A percentile compares a stretch with the other conserved stretches of the same genome.
Conservation (phyloP, 2,329 filamentous ascomycete species). For the Exophiala sp. region DNA sequence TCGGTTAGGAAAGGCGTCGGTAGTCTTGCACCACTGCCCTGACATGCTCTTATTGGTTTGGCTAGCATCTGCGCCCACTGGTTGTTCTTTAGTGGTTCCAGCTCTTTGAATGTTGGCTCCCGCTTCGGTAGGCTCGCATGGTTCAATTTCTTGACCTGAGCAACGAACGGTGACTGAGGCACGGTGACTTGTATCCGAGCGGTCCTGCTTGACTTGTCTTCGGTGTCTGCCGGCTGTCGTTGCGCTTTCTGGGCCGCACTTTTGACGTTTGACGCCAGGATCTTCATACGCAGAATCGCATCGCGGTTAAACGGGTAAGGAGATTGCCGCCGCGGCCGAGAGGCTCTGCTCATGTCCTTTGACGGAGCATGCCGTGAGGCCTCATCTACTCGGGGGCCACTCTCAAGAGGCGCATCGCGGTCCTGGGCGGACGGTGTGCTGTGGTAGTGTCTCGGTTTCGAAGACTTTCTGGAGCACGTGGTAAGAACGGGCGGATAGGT, state of each 20-base stretch:
- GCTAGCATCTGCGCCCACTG: conserved; percentile 27
- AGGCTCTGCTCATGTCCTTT: too few species aligned
- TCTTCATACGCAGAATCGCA: too few species aligned
- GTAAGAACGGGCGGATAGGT: not conserved
- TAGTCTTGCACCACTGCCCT: conserved; percentile 20
- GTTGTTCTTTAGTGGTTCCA: conserved; percentile 21
- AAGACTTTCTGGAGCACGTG: not conserved
- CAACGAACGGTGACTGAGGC: conserved; percentile 17
- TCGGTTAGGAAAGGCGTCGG: conserved; percentile 19
- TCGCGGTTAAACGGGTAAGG: too few species aligned
- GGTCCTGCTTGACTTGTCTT: too few species aligned
- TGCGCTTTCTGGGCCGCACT: too few species aligned
- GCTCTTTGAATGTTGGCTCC: conserved; percentile 12
- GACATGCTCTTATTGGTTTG: conserved; percentile 18
- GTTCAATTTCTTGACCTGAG: conserved; percentile 3
- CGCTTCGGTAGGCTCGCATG: not conserved
- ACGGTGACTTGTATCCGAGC: not conserved
- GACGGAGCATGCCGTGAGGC: too few species aligned
- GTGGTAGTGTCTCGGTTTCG: not conserved
- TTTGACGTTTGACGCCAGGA: too few species aligned
- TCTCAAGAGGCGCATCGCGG: not conserved
- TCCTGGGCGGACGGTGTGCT: too few species aligned
- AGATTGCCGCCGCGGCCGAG: too few species aligned
- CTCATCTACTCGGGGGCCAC: too few species aligned
- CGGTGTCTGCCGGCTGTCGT: too few species aligned